Evolutionary conservation across 352 stramenopile genomes (phyloP).

Genomic region (Phytophthora pistaciae): DNA sequence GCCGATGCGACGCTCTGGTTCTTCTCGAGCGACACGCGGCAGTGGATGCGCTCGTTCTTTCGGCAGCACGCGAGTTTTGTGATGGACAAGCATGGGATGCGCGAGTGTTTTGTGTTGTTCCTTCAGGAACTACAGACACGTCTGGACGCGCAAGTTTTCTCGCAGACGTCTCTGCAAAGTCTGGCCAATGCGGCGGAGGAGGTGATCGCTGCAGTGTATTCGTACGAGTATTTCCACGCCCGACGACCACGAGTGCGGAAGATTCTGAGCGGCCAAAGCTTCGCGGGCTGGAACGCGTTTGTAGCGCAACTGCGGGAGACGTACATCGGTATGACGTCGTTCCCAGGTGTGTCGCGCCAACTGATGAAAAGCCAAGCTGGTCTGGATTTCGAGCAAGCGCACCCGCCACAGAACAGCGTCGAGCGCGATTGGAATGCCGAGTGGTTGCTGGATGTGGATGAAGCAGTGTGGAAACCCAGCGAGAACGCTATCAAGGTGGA

Average conservation of each 20-base stretch:
- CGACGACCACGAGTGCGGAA: slow-evolving; percentile 51
- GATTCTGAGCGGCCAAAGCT: slow-evolving; percentile 53
- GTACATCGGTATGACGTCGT: slow-evolving; percentile 46
- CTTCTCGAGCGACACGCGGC: slow-evolving; percentile 46
- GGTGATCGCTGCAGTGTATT: slow-evolving; percentile 64
- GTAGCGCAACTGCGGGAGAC: slow-evolving; percentile 64
- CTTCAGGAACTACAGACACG: slow-evolving; percentile 45
- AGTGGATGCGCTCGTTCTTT: slow-evolving; percentile 51
- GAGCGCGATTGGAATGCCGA: slow-evolving; percentile 59
- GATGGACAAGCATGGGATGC: slow-evolving; percentile 48
- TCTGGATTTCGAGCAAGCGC: slow-evolving; percentile 13
- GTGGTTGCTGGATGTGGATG: slow-evolving; percentile 61
- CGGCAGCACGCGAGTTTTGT: slow-evolving; percentile 31
- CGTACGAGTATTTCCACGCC: slow-evolving; percentile 51
- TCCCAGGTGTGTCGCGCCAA: slow-evolving; percentile 3
- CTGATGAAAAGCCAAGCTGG: neutral
- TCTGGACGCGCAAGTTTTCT: slow-evolving; percentile 55
- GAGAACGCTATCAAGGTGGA: slow-evolving; percentile 10
- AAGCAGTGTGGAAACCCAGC: slow-evolving; percentile 51
- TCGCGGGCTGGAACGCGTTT: slow-evolving; percentile 58
- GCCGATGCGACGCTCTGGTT: slow-evolving; percentile 55
- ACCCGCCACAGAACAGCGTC: slow-evolving; percentile 31
- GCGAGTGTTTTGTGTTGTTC: slow-evolving; percentile 49
- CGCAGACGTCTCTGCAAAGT: slow-evolving; percentile 37
- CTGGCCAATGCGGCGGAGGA: slow-evolving; percentile 56